Percentiles rank a stretch among this genome's conserved stretches.
Evolutionary conservation across 1,139 yeast genomes (phyloP).

Genomic region (Starmera stellimalicola): DNA sequence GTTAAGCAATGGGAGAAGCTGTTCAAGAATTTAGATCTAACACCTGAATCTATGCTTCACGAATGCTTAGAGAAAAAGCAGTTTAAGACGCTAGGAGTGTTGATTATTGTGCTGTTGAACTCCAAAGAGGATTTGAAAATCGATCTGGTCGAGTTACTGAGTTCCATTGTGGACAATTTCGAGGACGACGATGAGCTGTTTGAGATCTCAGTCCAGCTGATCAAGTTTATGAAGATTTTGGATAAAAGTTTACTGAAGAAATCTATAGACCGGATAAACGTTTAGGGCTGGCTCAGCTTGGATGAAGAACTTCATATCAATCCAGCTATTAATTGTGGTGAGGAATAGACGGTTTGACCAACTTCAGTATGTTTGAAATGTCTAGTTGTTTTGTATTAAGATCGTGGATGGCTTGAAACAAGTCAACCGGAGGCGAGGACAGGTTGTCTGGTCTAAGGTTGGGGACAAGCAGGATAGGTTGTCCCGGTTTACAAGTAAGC

Average conservation of each 20-base stretch:
- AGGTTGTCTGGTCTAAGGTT: too few relatives aligned
- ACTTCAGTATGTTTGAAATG: too few relatives aligned
- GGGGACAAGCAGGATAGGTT: too few relatives aligned
- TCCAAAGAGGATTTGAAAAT: constrained; percentile 3
- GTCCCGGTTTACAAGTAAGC: too few relatives aligned
- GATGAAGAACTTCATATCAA: too few relatives aligned
- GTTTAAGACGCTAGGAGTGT: constrained; percentile 34
- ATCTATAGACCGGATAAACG: too few relatives aligned
- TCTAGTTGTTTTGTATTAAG: too few relatives aligned
- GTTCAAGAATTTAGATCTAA: constrained; percentile 30
- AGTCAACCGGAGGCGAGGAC: too few relatives aligned
- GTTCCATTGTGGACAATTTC: constrained; percentile 22
- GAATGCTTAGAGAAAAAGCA: constrained; percentile 29
- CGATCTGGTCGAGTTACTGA: constrained; percentile 27
- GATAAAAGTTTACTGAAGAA: constrained; percentile 21
- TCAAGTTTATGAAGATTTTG: constrained; percentile 35
- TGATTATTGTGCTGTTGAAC: constrained; percentile 36
- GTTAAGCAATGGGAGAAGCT: constrained; percentile 49
- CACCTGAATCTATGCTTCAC: constrained; percentile 30
- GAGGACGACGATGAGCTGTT: constrained; percentile 31
- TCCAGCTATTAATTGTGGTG: too few relatives aligned
- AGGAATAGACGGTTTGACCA: too few relatives aligned
- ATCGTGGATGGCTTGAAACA: too few relatives aligned
- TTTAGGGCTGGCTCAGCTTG: too few relatives aligned
- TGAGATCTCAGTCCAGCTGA: constrained; percentile 39